Conservation (phyloP, 2,329 filamentous ascomycete species). For the Pseudogymnoascus sp. region DNA sequence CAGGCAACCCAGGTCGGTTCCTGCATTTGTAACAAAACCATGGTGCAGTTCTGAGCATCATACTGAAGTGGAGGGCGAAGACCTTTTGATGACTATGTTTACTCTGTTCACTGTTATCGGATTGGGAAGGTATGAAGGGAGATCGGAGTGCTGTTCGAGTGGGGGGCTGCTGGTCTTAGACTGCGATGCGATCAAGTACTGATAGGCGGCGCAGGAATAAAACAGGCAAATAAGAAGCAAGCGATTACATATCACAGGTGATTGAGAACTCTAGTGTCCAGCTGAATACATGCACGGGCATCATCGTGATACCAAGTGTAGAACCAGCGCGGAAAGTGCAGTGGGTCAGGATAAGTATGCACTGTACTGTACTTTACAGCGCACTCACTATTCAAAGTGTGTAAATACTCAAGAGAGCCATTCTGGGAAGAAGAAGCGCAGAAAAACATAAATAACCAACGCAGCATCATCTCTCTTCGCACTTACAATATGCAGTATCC, state of each 20-base stretch:
- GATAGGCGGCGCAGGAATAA: neutral
- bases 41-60: neutral
- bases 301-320: neutral
- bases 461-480: neutral
- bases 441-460: neutral
- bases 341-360: neutral
- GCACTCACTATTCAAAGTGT: neutral
- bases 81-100: neutral
- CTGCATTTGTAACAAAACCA: neutral
- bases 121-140: constrained; percentile 1
- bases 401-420: neutral
- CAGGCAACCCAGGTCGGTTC: neutral
- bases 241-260: neutral
- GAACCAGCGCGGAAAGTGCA: neutral
- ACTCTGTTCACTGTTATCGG: neutral
- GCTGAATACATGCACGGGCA: neutral
- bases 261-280: neutral
- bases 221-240: neutral
- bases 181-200: neutral
- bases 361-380: neutral
- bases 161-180: neutral
- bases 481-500: neutral
- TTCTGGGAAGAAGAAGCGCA: neutral
- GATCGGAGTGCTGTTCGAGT: neutral
- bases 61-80: neutral